phyloP scores from a whole-genome alignment of 306 rosid genomes.

The Hylodesmum podocarpum region DNA sequence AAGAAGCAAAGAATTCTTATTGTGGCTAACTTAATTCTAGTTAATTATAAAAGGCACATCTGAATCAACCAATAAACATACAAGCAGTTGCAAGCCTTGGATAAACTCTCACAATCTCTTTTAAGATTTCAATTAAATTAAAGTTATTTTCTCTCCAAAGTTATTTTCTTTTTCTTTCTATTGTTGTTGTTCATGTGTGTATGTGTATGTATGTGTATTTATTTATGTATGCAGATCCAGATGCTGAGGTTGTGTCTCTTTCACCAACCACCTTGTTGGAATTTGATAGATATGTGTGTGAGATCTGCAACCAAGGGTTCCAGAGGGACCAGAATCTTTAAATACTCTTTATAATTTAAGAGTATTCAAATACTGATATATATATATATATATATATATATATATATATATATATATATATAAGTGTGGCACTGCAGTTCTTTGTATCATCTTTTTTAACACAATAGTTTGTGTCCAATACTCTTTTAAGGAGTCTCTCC shows the following conservation, averaged over 20 bases:
- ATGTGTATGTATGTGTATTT: no score
- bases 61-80: conserved; percentile 10
- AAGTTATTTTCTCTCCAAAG: background rate
- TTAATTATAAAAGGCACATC: background rate
- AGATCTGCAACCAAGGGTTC: conserved; percentile 98
- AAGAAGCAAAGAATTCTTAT: no score
- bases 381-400: no score
- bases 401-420: no score
- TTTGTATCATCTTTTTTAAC: background rate
- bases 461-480: background rate
- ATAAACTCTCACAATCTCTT: background rate
- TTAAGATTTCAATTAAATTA: no score
- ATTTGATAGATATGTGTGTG: conserved; percentile 90
- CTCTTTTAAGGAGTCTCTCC: background rate
- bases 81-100: background rate
- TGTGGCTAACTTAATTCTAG: no score
- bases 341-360: no score
- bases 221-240: conserved; percentile 71
- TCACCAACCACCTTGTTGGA: conserved; percentile 86
- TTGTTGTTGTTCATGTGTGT: background rate
- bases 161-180: background rate
- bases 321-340: conserved; percentile 98
- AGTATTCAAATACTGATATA: no score
- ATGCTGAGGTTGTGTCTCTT: conserved; percentile 90
- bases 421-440: conserved; percentile 49